Evolutionary conservation across 2,329 filamentous ascomycete species (phyloP).

Genomic region (Conoideocrella luteorostrata): DNA sequence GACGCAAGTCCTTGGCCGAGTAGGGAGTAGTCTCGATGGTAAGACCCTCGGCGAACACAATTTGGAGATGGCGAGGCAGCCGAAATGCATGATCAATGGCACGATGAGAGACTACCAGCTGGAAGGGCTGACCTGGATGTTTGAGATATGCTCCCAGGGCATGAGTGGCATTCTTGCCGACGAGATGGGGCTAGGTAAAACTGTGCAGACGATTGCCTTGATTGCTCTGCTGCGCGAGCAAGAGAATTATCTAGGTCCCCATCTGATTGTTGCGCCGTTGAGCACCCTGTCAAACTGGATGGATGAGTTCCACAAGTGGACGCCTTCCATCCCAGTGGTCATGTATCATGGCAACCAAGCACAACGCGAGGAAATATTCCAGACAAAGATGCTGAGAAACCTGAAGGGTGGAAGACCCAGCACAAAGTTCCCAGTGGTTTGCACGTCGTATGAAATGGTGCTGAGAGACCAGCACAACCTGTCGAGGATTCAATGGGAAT

Average conservation of each 20-base stretch:
- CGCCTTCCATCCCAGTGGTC: constrained; percentile 78
- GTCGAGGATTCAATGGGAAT: constrained; percentile 85
- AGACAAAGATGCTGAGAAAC: constrained; percentile 62
- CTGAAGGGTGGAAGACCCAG: constrained; percentile 54
- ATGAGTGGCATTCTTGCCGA: constrained; percentile 88
- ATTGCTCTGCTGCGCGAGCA: constrained; percentile 84
- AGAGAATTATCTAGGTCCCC: constrained; percentile 75
- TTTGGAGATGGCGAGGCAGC: constrained; percentile 76
- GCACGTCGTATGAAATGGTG: constrained; percentile 94
- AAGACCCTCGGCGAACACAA: constrained; percentile 57
- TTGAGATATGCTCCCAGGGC: constrained; percentile 71
- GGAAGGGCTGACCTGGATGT: constrained; percentile 93
- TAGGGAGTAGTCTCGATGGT: constrained; percentile 54
- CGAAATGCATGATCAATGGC: constrained; percentile 75
- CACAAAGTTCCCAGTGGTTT: constrained; percentile 78
- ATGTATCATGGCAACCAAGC: constrained; percentile 84
- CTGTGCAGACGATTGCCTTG: constrained; percentile 82
- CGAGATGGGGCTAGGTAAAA: constrained; percentile 91
- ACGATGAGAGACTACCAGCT: constrained; percentile 92
- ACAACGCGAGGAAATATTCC: constrained; percentile 70
- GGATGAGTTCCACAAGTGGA: constrained; percentile 87
- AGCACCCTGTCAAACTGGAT: constrained; percentile 96
- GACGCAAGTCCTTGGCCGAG: constrained; percentile 55
- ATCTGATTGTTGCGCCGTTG: constrained; percentile 81
- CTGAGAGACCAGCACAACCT: constrained; percentile 81